Percentiles rank a stretch among this genome's conserved stretches.
phyloP scores from a whole-genome alignment of 768 basidiomycete genomes.

The Boletales sp. region DNA sequence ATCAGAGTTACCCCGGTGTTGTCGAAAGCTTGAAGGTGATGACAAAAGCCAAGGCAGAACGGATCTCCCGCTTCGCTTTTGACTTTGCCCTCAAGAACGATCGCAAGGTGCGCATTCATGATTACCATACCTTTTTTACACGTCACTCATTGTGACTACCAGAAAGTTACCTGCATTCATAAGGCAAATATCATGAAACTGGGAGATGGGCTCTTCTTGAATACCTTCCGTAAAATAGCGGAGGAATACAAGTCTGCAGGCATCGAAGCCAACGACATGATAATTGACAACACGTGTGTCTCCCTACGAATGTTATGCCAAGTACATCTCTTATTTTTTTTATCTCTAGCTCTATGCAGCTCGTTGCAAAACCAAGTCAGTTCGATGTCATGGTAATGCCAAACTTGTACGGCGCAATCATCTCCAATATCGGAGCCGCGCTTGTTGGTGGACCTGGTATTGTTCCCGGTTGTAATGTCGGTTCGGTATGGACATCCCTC shows the following conservation, averaged over 20 bases:
- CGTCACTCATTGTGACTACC: conserved; percentile 1
- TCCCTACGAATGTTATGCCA: not conserved
- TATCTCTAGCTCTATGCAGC: conserved; percentile 86
- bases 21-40: conserved; percentile 98
- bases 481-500: conserved; percentile 54
- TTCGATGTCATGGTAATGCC: conserved; percentile 99
- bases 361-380: conserved; percentile 91
- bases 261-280: conserved; percentile 96
- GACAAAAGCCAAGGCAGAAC: conserved; percentile 91
- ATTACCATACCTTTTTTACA: not conserved
- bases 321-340: not conserved
- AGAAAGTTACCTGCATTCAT: conserved; percentile 99
- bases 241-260: conserved; percentile 95
- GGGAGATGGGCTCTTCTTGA: conserved; percentile 97
- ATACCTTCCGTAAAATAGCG: conserved; percentile 94
- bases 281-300: conserved; percentile 93
- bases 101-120: conserved; percentile 66
- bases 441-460: conserved; percentile 98
- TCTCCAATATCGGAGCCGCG: conserved; percentile 97
- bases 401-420: conserved; percentile 94
- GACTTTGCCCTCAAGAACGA: conserved; percentile 99
- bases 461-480: conserved; percentile 97
- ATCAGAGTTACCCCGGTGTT: conserved; percentile 97
- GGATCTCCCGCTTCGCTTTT: conserved; percentile 95
- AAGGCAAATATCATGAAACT: conserved; percentile 99